Evolutionary conservation across 2,329 filamentous ascomycete species (phyloP).

Genomic region (Colletotrichum plurivorum): DNA sequence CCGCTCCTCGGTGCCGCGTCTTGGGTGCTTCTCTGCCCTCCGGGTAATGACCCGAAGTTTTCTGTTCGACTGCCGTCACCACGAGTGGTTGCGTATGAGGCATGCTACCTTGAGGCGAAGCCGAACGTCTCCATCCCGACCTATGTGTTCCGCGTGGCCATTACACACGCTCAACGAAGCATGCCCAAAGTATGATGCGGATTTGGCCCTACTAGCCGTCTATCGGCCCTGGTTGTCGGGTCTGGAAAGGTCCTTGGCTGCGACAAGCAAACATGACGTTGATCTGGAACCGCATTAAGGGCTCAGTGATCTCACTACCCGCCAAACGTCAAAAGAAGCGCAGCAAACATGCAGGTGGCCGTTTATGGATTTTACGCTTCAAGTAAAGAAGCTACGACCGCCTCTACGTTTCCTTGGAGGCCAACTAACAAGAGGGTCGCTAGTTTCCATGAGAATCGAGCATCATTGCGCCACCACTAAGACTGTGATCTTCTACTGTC

Average conservation of each 20-base stretch:
- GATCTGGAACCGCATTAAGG: slow-evolving; percentile 6
- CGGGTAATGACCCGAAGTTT: slow-evolving; percentile 14
- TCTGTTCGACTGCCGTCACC: slow-evolving; percentile 3
- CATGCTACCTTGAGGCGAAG: slow-evolving; percentile 8
- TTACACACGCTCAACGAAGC: too few relatives aligned
- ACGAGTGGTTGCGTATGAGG: slow-evolving; percentile 2
- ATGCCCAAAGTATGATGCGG: neutral
- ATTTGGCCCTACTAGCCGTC: slow-evolving; percentile 10
- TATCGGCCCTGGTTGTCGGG: slow-evolving; percentile 30
- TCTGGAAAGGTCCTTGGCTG: slow-evolving; percentile 17
- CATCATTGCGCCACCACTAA: too few relatives aligned
- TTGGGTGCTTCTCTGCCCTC: slow-evolving; percentile 7
- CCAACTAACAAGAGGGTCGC: too few relatives aligned
- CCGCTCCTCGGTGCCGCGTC: slow-evolving; percentile 9
- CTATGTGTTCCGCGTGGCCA: too few relatives aligned
- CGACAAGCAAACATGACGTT: slow-evolving; percentile 9
- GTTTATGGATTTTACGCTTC: neutral
- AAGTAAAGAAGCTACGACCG: neutral
- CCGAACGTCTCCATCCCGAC: neutral
- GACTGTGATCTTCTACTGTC: too few relatives aligned
- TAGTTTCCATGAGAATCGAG: too few relatives aligned
- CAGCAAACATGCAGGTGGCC: slow-evolving; percentile 27
- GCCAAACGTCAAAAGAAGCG: neutral
- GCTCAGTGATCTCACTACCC: slow-evolving; percentile 17
- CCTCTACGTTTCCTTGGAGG: neutral